Evolutionary conservation across 1,284 basidiomycete species (phyloP).

Genomic region (Porphyrellus sp.): DNA sequence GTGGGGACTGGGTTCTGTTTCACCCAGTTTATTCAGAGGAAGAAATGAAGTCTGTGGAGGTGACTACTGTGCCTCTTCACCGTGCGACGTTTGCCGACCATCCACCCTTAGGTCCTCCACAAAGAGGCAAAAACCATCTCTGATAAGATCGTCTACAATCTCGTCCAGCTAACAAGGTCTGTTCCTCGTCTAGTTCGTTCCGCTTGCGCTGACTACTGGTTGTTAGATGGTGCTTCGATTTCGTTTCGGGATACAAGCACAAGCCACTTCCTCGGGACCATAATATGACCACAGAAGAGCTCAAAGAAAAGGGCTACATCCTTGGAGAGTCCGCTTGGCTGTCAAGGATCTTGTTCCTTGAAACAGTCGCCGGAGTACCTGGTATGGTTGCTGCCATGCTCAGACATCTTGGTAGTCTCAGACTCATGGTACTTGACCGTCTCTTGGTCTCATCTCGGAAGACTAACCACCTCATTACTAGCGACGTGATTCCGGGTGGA

Average conservation of each 20-base stretch:
- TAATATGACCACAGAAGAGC: constrained; percentile 64
- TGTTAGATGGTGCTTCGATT: constrained; percentile 64
- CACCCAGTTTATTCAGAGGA: constrained; percentile 77
- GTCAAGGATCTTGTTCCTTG: constrained; percentile 83
- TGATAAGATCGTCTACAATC: constrained; percentile 68
- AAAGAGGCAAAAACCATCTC: constrained; percentile 60
- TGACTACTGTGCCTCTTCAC: constrained; percentile 28
- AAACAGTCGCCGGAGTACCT: constrained; percentile 89
- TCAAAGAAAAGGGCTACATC: constrained; percentile 70
- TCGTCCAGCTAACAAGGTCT: constrained; percentile 60
- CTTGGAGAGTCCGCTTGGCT: constrained; percentile 80
- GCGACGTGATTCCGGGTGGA: constrained; percentile 88
- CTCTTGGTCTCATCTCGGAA: constrained; percentile 5
- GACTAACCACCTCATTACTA: constrained; percentile 31
- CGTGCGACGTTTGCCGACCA: neutral
- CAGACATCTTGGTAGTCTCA: constrained; percentile 78
- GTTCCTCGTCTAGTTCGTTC: constrained; percentile 8
- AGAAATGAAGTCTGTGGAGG: constrained; percentile 77
- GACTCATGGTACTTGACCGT: constrained; percentile 64
- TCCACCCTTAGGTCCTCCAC: constrained; percentile 59
- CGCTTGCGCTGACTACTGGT: constrained; percentile 6
- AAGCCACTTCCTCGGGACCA: constrained; percentile 57
- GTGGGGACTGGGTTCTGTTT: constrained; percentile 79
- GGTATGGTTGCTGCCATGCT: constrained; percentile 92
- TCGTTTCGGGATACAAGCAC: constrained; percentile 80